Evolutionary conservation across 2,329 filamentous ascomycete genomes (phyloP).

Genomic region (Pseudogymnoascus sp.): DNA sequence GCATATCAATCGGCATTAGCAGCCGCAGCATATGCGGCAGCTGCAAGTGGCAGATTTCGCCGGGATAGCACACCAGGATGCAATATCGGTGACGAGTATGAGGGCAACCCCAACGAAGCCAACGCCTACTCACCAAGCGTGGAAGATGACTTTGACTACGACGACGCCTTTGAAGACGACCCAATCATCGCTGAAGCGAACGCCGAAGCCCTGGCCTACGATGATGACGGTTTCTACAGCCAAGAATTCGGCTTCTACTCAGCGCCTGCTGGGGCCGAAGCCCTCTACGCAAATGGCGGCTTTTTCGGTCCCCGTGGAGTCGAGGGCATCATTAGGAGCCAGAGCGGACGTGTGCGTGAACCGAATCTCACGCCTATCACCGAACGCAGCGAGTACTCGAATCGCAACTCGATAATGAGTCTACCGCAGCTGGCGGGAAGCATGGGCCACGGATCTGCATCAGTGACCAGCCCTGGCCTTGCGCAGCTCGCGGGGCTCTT

Average conservation of each 20-base stretch:
- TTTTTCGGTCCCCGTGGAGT: constrained; percentile 75
- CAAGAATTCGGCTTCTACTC: constrained; percentile 97
- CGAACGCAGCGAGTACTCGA: constrained; percentile 91
- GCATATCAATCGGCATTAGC: constrained; percentile 80
- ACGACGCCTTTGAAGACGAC: constrained; percentile 70
- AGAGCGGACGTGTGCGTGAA: constrained; percentile 69
- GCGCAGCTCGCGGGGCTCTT: constrained; percentile 63
- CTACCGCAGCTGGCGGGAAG: constrained; percentile 44
- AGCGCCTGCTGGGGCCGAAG: constrained; percentile 35
- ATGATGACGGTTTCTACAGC: constrained; percentile 90
- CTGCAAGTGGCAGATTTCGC: constrained; percentile 65
- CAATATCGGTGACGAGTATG: constrained; percentile 18
- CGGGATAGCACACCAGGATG: constrained; percentile 36
- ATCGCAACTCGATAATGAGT: constrained; percentile 82
- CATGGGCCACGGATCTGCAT: constrained; percentile 33
- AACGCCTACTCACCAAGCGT: constrained; percentile 6
- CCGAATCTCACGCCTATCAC: constrained; percentile 95
- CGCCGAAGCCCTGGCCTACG: constrained; percentile 82
- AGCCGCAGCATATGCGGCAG: constrained; percentile 69
- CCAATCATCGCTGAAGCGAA: constrained; percentile 92
- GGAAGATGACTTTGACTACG: constrained; percentile 36
- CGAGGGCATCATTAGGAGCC: constrained; percentile 49
- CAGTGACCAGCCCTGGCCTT: constrained; percentile 62
- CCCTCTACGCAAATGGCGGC: constrained; percentile 64
- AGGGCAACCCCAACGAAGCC: constrained; percentile 18